Percentiles rank a stretch among this genome's conserved stretches.
phyloP scores from a whole-genome alignment of 2,329 filamentous ascomycete genomes.

The Aureobasidium sp. region DNA sequence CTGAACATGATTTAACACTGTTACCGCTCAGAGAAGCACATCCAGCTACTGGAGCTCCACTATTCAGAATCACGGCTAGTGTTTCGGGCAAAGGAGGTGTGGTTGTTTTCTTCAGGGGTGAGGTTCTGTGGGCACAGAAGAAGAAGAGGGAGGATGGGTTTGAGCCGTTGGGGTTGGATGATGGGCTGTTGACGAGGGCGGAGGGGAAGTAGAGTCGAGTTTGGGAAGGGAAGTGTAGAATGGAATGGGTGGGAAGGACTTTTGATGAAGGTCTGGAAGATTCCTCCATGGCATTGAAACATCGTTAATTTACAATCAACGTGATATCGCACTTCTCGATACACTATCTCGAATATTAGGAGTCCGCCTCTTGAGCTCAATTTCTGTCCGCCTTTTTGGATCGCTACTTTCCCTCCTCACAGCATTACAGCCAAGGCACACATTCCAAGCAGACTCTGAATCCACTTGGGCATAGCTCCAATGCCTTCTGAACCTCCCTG shows the following conservation, averaged over 20 bases:
- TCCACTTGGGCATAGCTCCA: neutral
- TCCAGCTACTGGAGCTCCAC: slow-evolving; percentile 58
- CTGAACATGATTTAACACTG: slow-evolving; percentile 67
- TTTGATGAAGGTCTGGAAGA: too few relatives aligned
- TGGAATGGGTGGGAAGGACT: too few relatives aligned
- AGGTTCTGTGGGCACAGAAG: slow-evolving; percentile 58
- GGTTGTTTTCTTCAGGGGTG: slow-evolving; percentile 63
- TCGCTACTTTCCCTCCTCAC: neutral
- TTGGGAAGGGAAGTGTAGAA: too few relatives aligned
- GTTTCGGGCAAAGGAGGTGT: slow-evolving; percentile 70
- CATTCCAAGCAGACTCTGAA: slow-evolving; percentile 2
- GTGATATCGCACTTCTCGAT: neutral
- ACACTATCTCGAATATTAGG: neutral
- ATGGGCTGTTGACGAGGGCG: slow-evolving; percentile 45
- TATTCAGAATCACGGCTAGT: slow-evolving; percentile 70
- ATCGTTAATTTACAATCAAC: neutral
- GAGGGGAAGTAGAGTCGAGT: slow-evolving; percentile 40
- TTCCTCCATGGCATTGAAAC: too few relatives aligned
- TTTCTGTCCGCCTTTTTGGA: neutral
- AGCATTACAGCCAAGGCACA: neutral
- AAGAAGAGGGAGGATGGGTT: slow-evolving; percentile 45
- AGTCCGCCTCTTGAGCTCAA: neutral
- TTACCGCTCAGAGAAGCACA: slow-evolving; percentile 65
- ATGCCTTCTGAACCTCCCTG: neutral
- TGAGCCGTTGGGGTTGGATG: slow-evolving; percentile 51